These are phyloP conservation scores for Colletotrichum costaricense DNA, from an alignment of 2,329 filamentous ascomycete genomes.

Conservation along the genomic window DNA sequence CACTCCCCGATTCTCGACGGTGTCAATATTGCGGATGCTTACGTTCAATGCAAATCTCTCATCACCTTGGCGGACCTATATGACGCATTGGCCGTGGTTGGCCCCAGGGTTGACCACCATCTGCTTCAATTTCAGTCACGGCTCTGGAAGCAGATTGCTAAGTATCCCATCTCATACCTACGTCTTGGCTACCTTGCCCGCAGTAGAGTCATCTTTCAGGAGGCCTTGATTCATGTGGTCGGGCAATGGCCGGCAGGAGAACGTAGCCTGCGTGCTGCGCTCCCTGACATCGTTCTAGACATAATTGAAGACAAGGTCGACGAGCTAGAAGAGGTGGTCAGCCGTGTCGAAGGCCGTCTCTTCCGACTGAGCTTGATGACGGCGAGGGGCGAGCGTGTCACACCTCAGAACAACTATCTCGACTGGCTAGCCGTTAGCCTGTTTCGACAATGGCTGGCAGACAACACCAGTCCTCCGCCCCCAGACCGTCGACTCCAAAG, in stretches of 20 bases:
- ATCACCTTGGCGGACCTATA: constrained; percentile 93
- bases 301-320: constrained; percentile 96
- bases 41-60: constrained; percentile 92
- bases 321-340: constrained; percentile 86
- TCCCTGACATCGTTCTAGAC: constrained; percentile 83
- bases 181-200: constrained; percentile 89
- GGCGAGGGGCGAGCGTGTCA: constrained; percentile 83
- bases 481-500: constrained; percentile 42
- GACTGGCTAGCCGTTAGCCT: constrained; percentile 90
- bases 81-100: constrained; percentile 88
- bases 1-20: constrained; percentile 84
- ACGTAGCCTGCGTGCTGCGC: constrained; percentile 77
- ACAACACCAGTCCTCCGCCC: constrained; percentile 82
- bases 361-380: constrained; percentile 86
- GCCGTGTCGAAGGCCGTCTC: constrained; percentile 82
- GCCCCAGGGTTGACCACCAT: constrained; percentile 92
- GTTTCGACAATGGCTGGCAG: constrained; percentile 93
- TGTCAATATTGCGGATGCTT: constrained; percentile 91
- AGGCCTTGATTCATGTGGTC: constrained; percentile 93
- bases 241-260: constrained; percentile 91
- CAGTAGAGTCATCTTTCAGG: constrained; percentile 84
- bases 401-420: constrained; percentile 81
- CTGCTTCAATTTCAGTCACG: constrained; percentile 90
- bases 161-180: constrained; percentile 93
- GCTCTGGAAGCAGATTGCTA: constrained; percentile 95